Evolutionary conservation across 169 alveolate species (phyloP), one percentile per base, ranked within the genome.

Genomic region (Cryptosporidium tyzzeri): DNA sequence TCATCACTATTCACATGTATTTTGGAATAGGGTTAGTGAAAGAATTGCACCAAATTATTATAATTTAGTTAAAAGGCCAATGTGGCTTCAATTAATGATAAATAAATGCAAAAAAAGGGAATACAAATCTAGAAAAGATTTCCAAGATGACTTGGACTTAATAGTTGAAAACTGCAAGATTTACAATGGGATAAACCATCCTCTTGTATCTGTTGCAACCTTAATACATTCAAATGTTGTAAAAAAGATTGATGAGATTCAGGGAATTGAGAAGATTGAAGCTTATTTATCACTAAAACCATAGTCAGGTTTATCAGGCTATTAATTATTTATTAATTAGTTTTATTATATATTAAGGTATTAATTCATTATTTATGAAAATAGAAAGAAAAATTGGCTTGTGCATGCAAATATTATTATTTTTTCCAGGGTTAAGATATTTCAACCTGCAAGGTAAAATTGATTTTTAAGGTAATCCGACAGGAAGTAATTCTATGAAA

Each of bases 1-100:
- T 3, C 86, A 84, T 45, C 93, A 71, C 69, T 65, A 70, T 21
- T 84, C 86, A 70, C 93, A 92, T 93, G 95, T 94, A 1, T 95
- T 95, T 70, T 85, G 93, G 86, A 65, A 86, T 37, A 70, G 96
- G 41, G 93, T 95, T 48, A 94, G 95, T 31, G 97, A 95, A 69
- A 86, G 94, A 50, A 91, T 92, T 51, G 97, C 97, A 16, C 97
- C 97, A 5, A 93, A 93, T 65, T 95, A 95, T 75, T 95, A 94
- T 84, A 75, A 87, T 70, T 68, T 95, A 10, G 94, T 95, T 31
- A 85, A 93, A 92, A 71, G 84, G 50, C 97, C 97, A 59, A 94
- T 95, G 95, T 95, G 97, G 95, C 71, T 95, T 45, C 92, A 94
- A 26, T 91, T 92, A 59, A 68, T 95, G 71, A 87, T 92, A 48